Evolutionary conservation across 805 yeast genomes (phyloP).

Genomic region (Wickerhamiella dianesei): DNA sequence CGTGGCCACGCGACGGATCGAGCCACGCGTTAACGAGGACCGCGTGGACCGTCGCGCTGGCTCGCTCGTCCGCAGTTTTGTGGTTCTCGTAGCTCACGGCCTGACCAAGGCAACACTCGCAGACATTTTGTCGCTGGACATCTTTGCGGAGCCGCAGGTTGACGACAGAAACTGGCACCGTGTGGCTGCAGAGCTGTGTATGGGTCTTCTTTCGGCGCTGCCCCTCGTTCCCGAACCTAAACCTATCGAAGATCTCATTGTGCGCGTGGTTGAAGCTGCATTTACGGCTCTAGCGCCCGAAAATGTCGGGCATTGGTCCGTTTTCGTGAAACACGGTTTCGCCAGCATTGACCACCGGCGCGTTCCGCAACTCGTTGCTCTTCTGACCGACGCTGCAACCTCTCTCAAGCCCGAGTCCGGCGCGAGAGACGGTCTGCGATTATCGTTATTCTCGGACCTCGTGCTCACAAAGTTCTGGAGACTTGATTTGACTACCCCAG

Average conservation of each 20-base stretch:
- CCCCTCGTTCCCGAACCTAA: constrained; percentile 1
- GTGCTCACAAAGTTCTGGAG: constrained; percentile 42
- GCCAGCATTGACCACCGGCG: constrained; percentile 45
- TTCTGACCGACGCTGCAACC: constrained; percentile 31
- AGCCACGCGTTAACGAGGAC: constrained; percentile 39
- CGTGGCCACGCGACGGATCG: constrained; percentile 43
- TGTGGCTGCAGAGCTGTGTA: constrained; percentile 47
- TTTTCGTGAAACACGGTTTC: constrained; percentile 64
- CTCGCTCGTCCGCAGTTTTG: constrained; percentile 37
- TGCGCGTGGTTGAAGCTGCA: constrained; percentile 28
- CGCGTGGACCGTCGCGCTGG: constrained; percentile 56
- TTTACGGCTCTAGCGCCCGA: constrained; percentile 58
- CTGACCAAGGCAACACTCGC: constrained; percentile 32
- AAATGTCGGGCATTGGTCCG: constrained; percentile 57
- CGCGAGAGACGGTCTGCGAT: constrained; percentile 46
- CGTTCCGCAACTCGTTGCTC: constrained; percentile 36
- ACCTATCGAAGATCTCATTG: constrained; percentile 1
- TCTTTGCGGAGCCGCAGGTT: constrained; percentile 34
- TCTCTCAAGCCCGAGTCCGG: constrained; percentile 40
- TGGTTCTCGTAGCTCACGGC: constrained; percentile 36
- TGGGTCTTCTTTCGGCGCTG: constrained; percentile 10
- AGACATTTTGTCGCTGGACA: constrained; percentile 41
- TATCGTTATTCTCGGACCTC: constrained; percentile 40
- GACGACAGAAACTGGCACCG: constrained; percentile 70
- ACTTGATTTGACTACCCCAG: constrained; percentile 21